Evolutionary conservation across 2,329 filamentous ascomycete species (phyloP).

Genomic region (Emergomyces orientalis): DNA sequence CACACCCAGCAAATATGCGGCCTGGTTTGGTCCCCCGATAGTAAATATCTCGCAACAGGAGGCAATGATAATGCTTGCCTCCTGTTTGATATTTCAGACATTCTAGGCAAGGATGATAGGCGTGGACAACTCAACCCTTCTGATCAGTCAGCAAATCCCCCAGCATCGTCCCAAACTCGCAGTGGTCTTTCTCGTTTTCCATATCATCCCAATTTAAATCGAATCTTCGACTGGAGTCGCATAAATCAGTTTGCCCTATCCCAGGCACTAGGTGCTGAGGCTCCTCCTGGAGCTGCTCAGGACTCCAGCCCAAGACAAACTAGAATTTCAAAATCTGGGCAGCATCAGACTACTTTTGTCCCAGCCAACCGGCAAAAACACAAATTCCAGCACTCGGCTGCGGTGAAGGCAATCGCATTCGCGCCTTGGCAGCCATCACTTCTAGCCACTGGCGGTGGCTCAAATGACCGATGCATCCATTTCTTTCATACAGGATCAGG

Average conservation of each 20-base stretch:
- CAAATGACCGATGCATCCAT: conserved; percentile 89
- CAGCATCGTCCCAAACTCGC: conserved; percentile 2
- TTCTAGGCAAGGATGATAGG: conserved; percentile 33
- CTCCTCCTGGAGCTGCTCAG: no score
- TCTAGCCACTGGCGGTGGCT: conserved; percentile 83
- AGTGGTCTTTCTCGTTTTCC: conserved; percentile 20
- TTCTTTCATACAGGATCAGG: conserved; percentile 87
- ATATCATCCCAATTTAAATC: conserved; percentile 16
- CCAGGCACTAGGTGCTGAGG: background rate
- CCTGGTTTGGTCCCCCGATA: conserved; percentile 74
- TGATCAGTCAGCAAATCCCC: background rate
- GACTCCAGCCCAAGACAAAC: background rate
- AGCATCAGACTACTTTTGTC: conserved; percentile 40
- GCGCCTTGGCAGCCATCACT: conserved; percentile 87
- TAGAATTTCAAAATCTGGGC: background rate
- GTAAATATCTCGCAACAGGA: conserved; percentile 70
- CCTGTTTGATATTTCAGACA: conserved; percentile 61
- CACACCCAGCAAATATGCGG: conserved; percentile 90
- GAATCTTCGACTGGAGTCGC: conserved; percentile 18
- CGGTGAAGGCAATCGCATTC: conserved; percentile 94
- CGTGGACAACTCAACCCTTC: background rate
- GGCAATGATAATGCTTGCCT: conserved; percentile 88
- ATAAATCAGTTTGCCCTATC: conserved; percentile 5
- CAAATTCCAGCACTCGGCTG: conserved; percentile 69
- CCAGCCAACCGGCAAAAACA: conserved; percentile 54